Conservation (phyloP, 148 eudicot species). For the Heliamphora exappendiculata region DNA sequence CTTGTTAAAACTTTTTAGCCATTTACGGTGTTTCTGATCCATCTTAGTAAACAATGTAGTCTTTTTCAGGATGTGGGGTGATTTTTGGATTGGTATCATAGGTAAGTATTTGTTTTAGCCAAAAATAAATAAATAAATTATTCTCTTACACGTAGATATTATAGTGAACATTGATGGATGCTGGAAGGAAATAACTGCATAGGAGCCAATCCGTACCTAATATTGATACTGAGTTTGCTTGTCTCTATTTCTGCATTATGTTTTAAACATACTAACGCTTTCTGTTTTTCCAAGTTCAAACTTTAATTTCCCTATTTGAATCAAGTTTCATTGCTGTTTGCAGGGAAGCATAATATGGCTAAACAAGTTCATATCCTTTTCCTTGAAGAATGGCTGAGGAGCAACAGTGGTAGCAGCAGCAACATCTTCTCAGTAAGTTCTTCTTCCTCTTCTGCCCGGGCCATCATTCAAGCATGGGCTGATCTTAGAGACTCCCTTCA, state of each 20-base stretch:
- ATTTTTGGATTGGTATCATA: not conserved
- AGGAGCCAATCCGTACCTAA: not conserved
- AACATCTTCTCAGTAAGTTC: constrained; percentile 20
- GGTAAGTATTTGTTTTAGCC: not conserved
- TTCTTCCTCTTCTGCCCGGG: constrained; percentile 57
- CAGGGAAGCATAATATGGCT: constrained; percentile 42
- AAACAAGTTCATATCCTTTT: constrained; percentile 49
- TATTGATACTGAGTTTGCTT: not conserved
- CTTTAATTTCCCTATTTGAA: constrained; percentile 1
- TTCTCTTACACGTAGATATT: not conserved
- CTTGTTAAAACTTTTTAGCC: not conserved
- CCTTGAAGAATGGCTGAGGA: constrained; percentile 83
- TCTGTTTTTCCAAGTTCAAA: not conserved
- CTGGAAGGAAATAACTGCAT: not conserved
- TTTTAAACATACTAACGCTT: not conserved
- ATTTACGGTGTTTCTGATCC: not conserved
- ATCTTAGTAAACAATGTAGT: not conserved
- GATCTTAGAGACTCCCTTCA: constrained; percentile 72
- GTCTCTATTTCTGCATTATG: not conserved
- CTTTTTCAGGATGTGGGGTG: not conserved
- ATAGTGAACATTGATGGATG: not conserved
- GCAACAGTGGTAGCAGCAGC: constrained; percentile 25
- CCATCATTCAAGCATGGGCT: constrained; percentile 86
- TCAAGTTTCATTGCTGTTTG: not conserved
- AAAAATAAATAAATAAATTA: not conserved